A percentile compares a stretch with the other conserved stretches of the same genome.
Evolutionary conservation across 352 stramenopile genomes (phyloP).

Genomic region (Phytopythium oedochilum): DNA sequence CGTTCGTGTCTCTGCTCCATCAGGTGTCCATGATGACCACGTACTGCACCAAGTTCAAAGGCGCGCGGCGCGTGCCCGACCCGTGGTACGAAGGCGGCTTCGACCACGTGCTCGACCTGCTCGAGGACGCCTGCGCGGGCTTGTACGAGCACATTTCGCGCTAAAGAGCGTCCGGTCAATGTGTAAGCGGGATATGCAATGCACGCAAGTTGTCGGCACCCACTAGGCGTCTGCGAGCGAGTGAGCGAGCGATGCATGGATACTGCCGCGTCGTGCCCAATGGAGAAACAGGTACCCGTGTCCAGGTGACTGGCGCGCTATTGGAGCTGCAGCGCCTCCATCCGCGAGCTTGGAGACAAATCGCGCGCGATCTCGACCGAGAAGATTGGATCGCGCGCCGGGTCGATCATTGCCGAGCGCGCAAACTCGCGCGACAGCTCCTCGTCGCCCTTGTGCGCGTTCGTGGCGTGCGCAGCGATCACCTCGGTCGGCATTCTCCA

Average conservation of each 20-base stretch:
- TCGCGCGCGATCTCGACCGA: neutral
- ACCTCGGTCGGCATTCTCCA: conserved; percentile 37
- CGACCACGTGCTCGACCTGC: conserved; percentile 84
- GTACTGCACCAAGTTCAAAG: conserved; percentile 73
- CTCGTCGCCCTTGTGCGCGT: conserved; percentile 1
- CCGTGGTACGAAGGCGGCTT: conserved; percentile 90
- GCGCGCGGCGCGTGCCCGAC: conserved; percentile 60
- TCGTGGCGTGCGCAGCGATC: conserved; percentile 20
- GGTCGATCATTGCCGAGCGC: conserved; percentile 14
- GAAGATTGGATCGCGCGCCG: conserved; percentile 13
- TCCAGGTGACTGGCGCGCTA: neutral
- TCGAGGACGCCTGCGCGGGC: conserved; percentile 83
- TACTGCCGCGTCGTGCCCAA: neutral
- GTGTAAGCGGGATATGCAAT: neutral
- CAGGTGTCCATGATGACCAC: conserved; percentile 80
- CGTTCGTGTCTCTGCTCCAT: conserved; percentile 1
- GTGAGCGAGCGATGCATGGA: neutral
- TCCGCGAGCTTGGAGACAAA: neutral
- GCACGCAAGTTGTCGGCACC: neutral
- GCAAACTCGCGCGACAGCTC: conserved; percentile 3
- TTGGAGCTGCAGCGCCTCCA: neutral
- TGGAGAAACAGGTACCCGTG: neutral
- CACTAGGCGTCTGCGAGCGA: too few relatives aligned
- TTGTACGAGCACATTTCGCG: conserved; percentile 51
- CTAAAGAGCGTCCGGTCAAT: neutral